Base-by-base conservation (phyloP, 306 rosid species). In the Astragalus membranaceus region DNA sequence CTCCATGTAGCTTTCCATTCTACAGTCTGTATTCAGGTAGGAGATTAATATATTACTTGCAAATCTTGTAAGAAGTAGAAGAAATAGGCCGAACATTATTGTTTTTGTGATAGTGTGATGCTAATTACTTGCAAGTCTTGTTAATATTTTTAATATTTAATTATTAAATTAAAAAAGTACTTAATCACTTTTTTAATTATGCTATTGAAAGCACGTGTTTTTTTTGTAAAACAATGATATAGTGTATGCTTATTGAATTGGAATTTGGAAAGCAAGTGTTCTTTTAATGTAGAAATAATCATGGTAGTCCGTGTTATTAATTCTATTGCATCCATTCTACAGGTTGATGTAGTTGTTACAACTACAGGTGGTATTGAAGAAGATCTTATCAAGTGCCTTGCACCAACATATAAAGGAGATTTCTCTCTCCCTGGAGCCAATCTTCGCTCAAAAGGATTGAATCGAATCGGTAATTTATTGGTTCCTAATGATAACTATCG, bases 341-440 rank as follows among this genome's bases (percentile, higher is more conserved):
- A 88, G 95, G 95, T 88, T 78, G 88, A 94, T 82, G 99, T 91
- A 7, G 52, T 91, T 76, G 99, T 91, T 52, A 88, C 99, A 23
- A 91, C 99, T 33, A 78, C 97, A 16, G 99, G 97, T 68, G 97
- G 99, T 47, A 82, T 94, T 5, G 99, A 91, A 78, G 97, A 94
- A 79, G 99, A 94, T 81, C 86, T 94, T 55, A 86, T 94, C 14
- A 94, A 94, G 72, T 94, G 97, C 73, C 95, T 94, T 77, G 96
- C 97, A 8, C 96, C 97, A 13, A 94, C 99, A 2, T 94, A 72
- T 58, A 90, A 70, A 78, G 99, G 97, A 7, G 91, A 87, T 35
- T 94, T 94, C 72, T 75, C 89, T 56, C 79, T 94, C 6, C 84
- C 85, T 4, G 99, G 99, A 46, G 86, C 90, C 10, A 3, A 71